Evolutionary conservation across 1,284 basidiomycete species (phyloP).

Genomic region (Pseudozyma pruni): DNA sequence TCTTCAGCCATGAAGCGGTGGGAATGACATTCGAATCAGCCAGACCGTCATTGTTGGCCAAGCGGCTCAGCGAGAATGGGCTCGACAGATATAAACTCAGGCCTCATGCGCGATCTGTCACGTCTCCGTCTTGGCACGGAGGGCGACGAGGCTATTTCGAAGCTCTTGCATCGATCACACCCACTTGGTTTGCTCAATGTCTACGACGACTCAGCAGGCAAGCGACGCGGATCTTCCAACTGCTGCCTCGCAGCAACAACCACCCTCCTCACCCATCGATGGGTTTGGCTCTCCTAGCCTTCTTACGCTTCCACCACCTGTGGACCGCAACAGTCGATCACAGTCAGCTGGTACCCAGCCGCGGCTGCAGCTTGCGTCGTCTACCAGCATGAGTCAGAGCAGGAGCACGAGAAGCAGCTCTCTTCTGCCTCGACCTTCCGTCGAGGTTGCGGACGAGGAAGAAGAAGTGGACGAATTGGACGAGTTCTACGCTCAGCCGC

Average conservation of each 20-base stretch:
- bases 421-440: background rate
- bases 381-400: background rate
- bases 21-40: no score
- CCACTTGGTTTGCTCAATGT: background rate
- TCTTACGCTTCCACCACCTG: slow-evolving; percentile 1
- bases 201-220: background rate
- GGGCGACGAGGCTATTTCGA: background rate
- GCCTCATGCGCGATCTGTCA: background rate
- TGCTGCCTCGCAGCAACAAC: background rate
- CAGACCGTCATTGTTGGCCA: no score
- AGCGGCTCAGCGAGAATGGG: no score
- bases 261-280: slow-evolving; percentile 25
- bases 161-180: slow-evolving; percentile 3
- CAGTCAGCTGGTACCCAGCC: slow-evolving; percentile 4
- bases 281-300: slow-evolving; percentile 11
- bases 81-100: slow-evolving; percentile 13
- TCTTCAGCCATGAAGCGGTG: no score
- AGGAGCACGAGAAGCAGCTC: background rate
- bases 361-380: slow-evolving; percentile 11
- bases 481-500: slow-evolving; percentile 12
- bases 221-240: slow-evolving; percentile 2
- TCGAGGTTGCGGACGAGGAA: background rate
- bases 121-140: slow-evolving; percentile 3
- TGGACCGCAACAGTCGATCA: slow-evolving; percentile 3
- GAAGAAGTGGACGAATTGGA: slow-evolving; percentile 25